Conservation (phyloP, 1,139 yeast genomes). For the Saccharomyces pastorianus region DNA sequence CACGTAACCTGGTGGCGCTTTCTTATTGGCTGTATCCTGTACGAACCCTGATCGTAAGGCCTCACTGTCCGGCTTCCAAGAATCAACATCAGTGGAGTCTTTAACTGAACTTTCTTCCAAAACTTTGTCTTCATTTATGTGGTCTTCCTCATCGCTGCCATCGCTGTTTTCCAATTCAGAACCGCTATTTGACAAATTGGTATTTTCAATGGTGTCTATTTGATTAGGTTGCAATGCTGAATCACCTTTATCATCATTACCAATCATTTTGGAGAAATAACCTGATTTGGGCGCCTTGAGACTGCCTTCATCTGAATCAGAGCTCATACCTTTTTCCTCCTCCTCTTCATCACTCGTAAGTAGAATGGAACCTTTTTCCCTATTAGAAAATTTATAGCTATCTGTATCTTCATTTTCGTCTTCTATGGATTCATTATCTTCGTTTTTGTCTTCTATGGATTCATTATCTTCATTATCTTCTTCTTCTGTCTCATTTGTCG, state of each 20-base stretch:
- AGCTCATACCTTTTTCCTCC: slow-evolving; percentile 1
- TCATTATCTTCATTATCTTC: background rate
- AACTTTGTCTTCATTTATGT: background rate
- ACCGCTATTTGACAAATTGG: background rate
- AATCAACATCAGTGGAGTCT: background rate
- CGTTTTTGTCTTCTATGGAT: slow-evolving; percentile 1
- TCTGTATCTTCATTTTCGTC: slow-evolving; percentile 2
- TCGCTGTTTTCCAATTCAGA: background rate
- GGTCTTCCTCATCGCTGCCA: background rate
- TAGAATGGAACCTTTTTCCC: slow-evolving; percentile 13
- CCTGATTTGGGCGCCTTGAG: slow-evolving; percentile 19
- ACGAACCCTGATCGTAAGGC: slow-evolving; percentile 27
- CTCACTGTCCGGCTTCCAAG: slow-evolving; percentile 30
- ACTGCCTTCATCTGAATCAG: slow-evolving; percentile 9
- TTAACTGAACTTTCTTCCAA: background rate
- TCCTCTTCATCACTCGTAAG: slow-evolving; percentile 1
- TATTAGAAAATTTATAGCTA: slow-evolving; percentile 11
- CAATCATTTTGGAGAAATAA: slow-evolving; percentile 20
- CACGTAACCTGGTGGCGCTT: slow-evolving; percentile 28
- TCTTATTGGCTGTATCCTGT: slow-evolving; percentile 20
- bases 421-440: background rate
- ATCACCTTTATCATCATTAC: slow-evolving; percentile 8
- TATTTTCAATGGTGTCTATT: background rate
- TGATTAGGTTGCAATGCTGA: background rate
- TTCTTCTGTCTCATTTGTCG: slow-evolving; percentile 4